phyloP scores from a whole-genome alignment of 2,329 filamentous ascomycete species.

The Phialophora verrucosa region DNA sequence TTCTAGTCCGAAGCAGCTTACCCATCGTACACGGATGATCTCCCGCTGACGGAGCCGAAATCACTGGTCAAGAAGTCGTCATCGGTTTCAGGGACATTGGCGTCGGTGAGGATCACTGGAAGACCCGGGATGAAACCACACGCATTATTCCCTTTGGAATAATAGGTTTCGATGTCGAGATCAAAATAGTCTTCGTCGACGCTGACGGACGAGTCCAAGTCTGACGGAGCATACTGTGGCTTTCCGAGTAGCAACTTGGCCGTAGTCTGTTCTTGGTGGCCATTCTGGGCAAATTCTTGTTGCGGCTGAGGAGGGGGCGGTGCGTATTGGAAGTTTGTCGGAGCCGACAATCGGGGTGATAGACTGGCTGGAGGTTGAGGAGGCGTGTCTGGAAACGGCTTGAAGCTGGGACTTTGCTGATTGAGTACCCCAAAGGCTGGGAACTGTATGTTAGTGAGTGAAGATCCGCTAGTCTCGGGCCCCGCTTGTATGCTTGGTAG shows the following conservation, averaged over 20 bases:
- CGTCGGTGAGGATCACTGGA: slow-evolving; percentile 36
- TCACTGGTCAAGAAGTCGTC: slow-evolving; percentile 35
- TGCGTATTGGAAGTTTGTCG: slow-evolving; percentile 20
- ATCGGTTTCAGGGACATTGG: slow-evolving; percentile 33
- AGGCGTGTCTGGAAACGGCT: slow-evolving; percentile 14
- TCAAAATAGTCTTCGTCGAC: slow-evolving; percentile 38
- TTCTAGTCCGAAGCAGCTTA: slow-evolving; percentile 3
- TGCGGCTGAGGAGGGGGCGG: slow-evolving; percentile 9
- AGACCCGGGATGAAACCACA: slow-evolving; percentile 38
- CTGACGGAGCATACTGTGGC: slow-evolving; percentile 33
- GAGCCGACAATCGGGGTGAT: slow-evolving; percentile 6
- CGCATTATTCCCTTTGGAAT: slow-evolving; percentile 38
- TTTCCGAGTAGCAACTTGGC: slow-evolving; percentile 33
- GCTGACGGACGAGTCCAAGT: slow-evolving; percentile 32
- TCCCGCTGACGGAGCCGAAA: slow-evolving; percentile 33
- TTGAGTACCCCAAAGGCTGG: slow-evolving; percentile 24
- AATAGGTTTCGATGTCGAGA: slow-evolving; percentile 38
- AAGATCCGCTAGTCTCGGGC: slow-evolving; percentile 7
- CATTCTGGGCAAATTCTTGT: slow-evolving; percentile 23
- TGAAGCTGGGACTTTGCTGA: slow-evolving; percentile 19
- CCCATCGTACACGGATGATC: slow-evolving; percentile 32
- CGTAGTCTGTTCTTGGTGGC: slow-evolving; percentile 28
- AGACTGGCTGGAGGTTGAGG: slow-evolving; percentile 18
- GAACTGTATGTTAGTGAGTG: slow-evolving; percentile 25
- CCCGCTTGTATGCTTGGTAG: slow-evolving; percentile 13